Conservation (phyloP, 73 alveolate species). For the Paramecium sonneborni region DNA sequence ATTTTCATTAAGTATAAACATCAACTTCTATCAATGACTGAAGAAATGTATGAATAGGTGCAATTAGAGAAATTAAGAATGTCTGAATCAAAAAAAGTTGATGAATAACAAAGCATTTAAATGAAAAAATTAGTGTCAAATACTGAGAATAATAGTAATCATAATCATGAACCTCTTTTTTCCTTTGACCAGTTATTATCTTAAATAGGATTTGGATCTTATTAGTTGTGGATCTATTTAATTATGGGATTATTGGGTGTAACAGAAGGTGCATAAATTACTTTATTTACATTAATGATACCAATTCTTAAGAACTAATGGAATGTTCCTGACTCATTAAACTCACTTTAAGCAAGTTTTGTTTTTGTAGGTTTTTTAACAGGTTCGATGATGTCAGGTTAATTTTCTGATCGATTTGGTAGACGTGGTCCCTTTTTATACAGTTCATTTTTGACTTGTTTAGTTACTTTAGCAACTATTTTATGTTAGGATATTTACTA, state of each 20-base stretch:
- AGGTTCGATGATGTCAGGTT: slow-evolving; percentile 51
- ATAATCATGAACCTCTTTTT: background rate
- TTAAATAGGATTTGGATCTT: slow-evolving; percentile 43
- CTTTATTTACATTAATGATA: slow-evolving; percentile 54
- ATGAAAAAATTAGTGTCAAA: background rate
- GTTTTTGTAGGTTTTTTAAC: slow-evolving; percentile 57
- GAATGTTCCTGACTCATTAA: slow-evolving; percentile 55
- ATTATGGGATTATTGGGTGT: slow-evolving; percentile 40
- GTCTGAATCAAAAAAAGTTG: background rate
- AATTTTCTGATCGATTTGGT: slow-evolving; percentile 55
- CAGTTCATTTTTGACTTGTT: slow-evolving; percentile 42
- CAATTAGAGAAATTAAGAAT: background rate
- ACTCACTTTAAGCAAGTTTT: slow-evolving; percentile 44
- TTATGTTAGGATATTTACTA: background rate
- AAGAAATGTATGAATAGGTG: background rate
- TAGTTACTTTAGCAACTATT: slow-evolving; percentile 23
- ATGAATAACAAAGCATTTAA: background rate
- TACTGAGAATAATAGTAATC: background rate
- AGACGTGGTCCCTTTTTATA: slow-evolving; percentile 39
- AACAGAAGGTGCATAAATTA: slow-evolving; percentile 49
- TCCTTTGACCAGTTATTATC: slow-evolving; percentile 42
- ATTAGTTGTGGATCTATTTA: background rate
- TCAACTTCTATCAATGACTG: background rate
- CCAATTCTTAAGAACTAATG: slow-evolving; percentile 57
- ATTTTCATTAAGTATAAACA: background rate